phyloP scores from a whole-genome alignment of 768 basidiomycete genomes.

The Lactarius deliciosus region DNA sequence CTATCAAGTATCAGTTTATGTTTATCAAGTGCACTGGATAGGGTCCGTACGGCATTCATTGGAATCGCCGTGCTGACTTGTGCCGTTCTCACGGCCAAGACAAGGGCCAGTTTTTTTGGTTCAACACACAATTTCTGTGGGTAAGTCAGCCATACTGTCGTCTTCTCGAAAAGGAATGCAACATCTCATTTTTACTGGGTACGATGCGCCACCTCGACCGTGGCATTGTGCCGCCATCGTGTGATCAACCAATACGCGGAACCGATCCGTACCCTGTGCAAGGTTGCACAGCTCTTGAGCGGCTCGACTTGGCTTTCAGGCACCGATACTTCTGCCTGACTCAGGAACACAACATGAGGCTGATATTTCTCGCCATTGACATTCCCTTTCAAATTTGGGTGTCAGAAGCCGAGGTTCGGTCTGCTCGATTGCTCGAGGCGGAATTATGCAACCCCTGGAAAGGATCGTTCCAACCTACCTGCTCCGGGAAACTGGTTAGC shows the following conservation, averaged over 20 bases:
- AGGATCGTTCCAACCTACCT: background rate
- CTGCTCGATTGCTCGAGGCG: background rate
- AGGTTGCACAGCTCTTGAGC: background rate
- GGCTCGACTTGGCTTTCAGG: conserved; percentile 1
- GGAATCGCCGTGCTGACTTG: background rate
- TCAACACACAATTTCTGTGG: background rate
- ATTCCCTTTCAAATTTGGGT: background rate
- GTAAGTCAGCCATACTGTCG: background rate
- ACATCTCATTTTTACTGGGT: background rate
- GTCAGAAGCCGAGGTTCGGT: background rate
- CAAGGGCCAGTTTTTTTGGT: background rate
- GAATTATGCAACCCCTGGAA: background rate
- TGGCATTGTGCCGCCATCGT: background rate
- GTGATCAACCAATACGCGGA: background rate
- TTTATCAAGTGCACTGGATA: background rate
- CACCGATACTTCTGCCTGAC: conserved; percentile 1
- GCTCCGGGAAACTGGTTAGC: background rate
- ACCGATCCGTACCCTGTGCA: background rate
- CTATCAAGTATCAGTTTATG: conserved; percentile 4
- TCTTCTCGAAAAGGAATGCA: background rate
- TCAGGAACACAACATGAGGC: background rate
- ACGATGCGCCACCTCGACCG: background rate
- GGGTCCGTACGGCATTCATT: conserved; percentile 1
- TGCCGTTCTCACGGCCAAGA: background rate
- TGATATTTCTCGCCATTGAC: background rate